phyloP scores from a whole-genome alignment of 2,329 filamentous ascomycete genomes.

The Tolypocladium guangdongense region DNA sequence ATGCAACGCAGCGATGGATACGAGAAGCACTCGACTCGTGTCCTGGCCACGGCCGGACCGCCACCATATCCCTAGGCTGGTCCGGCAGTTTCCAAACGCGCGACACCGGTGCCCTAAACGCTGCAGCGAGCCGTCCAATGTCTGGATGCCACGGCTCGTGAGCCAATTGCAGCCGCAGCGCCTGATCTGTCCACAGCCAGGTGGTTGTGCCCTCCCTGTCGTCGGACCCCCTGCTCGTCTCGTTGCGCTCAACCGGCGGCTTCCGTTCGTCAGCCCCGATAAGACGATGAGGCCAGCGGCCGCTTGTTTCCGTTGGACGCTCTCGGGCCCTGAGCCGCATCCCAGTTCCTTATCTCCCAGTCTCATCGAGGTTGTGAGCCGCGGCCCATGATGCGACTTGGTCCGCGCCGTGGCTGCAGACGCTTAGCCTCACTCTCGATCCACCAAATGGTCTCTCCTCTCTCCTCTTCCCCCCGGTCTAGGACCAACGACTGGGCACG shows the following conservation, averaged over 20 bases:
- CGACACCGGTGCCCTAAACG: background rate
- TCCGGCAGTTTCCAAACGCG: background rate
- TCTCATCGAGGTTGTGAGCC: background rate
- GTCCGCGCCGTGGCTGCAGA: background rate
- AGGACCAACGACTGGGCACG: background rate
- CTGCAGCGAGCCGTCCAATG: background rate
- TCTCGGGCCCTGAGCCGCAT: background rate
- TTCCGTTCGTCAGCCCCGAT: background rate
- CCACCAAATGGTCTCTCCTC: background rate
- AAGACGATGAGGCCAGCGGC: background rate
- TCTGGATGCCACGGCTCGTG: background rate
- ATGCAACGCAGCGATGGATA: background rate
- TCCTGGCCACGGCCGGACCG: background rate
- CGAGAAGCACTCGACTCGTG: background rate
- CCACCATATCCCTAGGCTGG: background rate
- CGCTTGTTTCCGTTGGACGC: background rate
- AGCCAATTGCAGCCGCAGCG: background rate
- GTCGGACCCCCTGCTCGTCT: background rate
- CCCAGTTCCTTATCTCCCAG: background rate
- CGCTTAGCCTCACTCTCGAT: conserved; percentile 1
- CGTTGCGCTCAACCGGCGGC: background rate
- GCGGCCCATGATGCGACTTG: background rate
- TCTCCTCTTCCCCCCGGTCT: background rate
- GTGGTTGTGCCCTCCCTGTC: background rate
- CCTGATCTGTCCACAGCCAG: background rate